Conservation (phyloP, 306 rosid species). For the Senna siamea region DNA sequence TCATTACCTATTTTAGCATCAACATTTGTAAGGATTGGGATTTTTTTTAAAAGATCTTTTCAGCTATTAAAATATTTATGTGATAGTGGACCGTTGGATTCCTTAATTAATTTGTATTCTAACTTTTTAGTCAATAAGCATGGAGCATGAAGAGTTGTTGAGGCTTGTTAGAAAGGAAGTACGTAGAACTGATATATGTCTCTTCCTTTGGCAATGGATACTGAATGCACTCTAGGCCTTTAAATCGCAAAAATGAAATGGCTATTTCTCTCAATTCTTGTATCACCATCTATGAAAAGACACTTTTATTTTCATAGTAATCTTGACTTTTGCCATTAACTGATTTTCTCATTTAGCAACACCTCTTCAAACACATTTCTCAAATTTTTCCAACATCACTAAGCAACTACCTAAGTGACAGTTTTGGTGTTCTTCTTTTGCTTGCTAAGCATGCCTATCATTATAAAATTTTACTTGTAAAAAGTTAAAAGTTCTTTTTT, state of each 20-base stretch:
- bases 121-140: conserved; percentile 71
- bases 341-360: not conserved
- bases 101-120: conserved; percentile 8
- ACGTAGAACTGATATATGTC: conserved; percentile 6
- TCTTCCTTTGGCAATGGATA: not conserved
- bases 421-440: not conserved
- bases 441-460: not conserved
- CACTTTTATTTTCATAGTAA: not conserved
- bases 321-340: not conserved
- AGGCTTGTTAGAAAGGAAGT: conserved; percentile 87
- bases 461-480: not conserved
- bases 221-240: conserved; percentile 11
- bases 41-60: not conserved
- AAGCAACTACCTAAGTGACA: not conserved
- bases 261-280: not conserved
- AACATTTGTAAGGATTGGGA: conserved; percentile 67
- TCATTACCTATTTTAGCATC: conserved; percentile 90
- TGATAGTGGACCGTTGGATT: conserved; percentile 6
- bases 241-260: conserved; percentile 15
- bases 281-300: not conserved
- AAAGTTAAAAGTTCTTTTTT: not conserved
- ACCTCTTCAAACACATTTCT: not conserved
- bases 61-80: not conserved
- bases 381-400: not conserved
- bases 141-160: conserved; percentile 82